Evolutionary conservation across 805 yeast genomes (phyloP).

Genomic region (Wickerhamomyces ciferrii): DNA sequence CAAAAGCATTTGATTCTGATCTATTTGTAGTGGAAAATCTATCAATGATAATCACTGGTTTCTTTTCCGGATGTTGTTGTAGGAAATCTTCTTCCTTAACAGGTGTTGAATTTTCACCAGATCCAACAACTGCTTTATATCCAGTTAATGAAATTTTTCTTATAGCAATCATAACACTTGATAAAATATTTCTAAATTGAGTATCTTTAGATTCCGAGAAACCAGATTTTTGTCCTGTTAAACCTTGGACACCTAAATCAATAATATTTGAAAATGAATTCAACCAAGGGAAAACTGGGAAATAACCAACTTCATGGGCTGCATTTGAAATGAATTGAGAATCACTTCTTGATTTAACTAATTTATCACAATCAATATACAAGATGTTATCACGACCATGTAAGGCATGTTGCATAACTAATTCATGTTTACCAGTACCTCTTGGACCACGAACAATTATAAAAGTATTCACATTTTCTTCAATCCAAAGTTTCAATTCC

Average conservation of each 20-base stretch:
- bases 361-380: slow-evolving; percentile 71
- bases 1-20: slow-evolving; percentile 56
- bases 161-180: slow-evolving; percentile 68
- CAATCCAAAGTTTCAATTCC: slow-evolving; percentile 71
- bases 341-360: slow-evolving; percentile 73
- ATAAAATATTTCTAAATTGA: slow-evolving; percentile 76
- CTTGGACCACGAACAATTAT: slow-evolving; percentile 89
- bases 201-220: slow-evolving; percentile 77
- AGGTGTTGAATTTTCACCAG: slow-evolving; percentile 25
- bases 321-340: slow-evolving; percentile 58
- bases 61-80: slow-evolving; percentile 78
- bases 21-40: slow-evolving; percentile 55
- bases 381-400: slow-evolving; percentile 56
- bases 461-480: slow-evolving; percentile 86
- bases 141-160: slow-evolving; percentile 53
- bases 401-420: slow-evolving; percentile 66
- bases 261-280: slow-evolving; percentile 71
- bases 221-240: slow-evolving; percentile 93
- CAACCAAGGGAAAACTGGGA: slow-evolving; percentile 92
- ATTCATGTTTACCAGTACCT: slow-evolving; percentile 88
- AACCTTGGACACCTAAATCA: slow-evolving; percentile 82
- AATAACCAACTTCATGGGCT: slow-evolving; percentile 81
- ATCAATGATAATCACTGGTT: slow-evolving; percentile 83
- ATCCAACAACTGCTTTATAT: slow-evolving; percentile 27
- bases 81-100: slow-evolving; percentile 75